A percentile compares a stretch with the other conserved stretches of the same genome.
Evolutionary conservation across 768 basidiomycete species (phyloP).

Genomic region (Lactarius quietus): DNA sequence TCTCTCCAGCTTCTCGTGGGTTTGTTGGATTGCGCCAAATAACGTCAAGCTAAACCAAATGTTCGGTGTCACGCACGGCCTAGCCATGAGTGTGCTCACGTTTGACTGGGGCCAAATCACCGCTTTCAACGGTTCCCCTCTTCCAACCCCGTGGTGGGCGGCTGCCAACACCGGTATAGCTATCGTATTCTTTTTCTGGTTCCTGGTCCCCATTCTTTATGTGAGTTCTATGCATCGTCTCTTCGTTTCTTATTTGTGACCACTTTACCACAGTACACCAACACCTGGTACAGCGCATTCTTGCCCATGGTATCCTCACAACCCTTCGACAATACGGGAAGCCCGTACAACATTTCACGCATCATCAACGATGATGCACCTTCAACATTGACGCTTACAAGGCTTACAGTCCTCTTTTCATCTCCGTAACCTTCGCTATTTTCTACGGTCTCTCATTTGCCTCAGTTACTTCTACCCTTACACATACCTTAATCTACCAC

Average conservation of each 20-base stretch:
- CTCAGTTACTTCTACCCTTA: constrained; percentile 68
- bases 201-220: constrained; percentile 41
- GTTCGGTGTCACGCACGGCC: constrained; percentile 51
- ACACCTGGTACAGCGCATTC: constrained; percentile 42
- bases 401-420: constrained; percentile 57
- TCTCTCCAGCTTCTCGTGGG: constrained; percentile 59
- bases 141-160: constrained; percentile 67
- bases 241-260: not conserved
- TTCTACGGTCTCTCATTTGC: constrained; percentile 81
- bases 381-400: constrained; percentile 55
- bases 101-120: constrained; percentile 87
- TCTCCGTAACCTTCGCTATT: constrained; percentile 70
- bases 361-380: constrained; percentile 52
- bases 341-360: constrained; percentile 50
- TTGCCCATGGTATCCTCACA: not conserved
- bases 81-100: constrained; percentile 71
- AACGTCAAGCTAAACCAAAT: constrained; percentile 66
- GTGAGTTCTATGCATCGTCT: not conserved
- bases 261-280: constrained; percentile 44
- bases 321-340: constrained; percentile 80
- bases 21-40: constrained; percentile 87
- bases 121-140: constrained; percentile 57
- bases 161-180: constrained; percentile 85
- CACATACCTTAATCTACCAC: constrained; percentile 70
- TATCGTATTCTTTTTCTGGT: constrained; percentile 64